A percentile compares a stretch with the other conserved stretches of the same genome.
These are phyloP conservation scores for Anastatica hierochuntica DNA, from an alignment of 345 rosid genomes.

Conservation along the genomic window DNA sequence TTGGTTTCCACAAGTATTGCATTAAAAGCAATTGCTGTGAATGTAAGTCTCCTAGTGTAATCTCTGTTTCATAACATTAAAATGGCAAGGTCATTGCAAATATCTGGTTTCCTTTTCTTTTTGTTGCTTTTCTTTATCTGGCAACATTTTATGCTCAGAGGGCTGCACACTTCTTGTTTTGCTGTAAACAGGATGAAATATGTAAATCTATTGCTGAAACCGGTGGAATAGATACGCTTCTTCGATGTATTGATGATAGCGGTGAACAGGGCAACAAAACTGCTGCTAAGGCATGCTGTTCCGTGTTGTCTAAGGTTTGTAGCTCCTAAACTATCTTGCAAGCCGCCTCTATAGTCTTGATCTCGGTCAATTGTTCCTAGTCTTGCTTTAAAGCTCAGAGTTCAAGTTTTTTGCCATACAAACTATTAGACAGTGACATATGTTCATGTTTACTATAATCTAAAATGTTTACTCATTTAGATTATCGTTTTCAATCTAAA, in stretches of 20 bases:
- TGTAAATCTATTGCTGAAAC: conserved; percentile 79
- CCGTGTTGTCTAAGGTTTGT: conserved; percentile 67
- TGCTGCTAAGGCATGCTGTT: conserved; percentile 68
- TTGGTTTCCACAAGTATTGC: conserved; percentile 74
- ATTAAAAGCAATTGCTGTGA: conserved; percentile 74
- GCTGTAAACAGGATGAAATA: conserved; percentile 54
- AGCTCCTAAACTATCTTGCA: conserved; percentile 1
- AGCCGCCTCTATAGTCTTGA: neutral
- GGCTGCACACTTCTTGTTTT: neutral
- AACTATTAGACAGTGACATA: neutral
- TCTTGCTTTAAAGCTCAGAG: neutral
- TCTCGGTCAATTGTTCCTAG: neutral
- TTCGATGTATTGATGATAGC: conserved; percentile 63
- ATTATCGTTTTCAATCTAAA: neutral
- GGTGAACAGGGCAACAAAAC: conserved; percentile 65
- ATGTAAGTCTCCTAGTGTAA: conserved; percentile 38
- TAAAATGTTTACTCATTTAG: conserved; percentile 14
- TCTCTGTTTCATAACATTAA: neutral
- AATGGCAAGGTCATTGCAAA: neutral
- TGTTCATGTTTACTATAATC: neutral
- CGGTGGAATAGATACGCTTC: conserved; percentile 78
- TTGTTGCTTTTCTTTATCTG: neutral
- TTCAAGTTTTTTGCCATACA: neutral
- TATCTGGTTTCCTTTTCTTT: neutral
- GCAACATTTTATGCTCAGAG: neutral